Evolutionary conservation across 1,284 basidiomycete species (phyloP), one percentile per base, ranked within the genome.

Genomic region (Leccinum pachyderme): DNA sequence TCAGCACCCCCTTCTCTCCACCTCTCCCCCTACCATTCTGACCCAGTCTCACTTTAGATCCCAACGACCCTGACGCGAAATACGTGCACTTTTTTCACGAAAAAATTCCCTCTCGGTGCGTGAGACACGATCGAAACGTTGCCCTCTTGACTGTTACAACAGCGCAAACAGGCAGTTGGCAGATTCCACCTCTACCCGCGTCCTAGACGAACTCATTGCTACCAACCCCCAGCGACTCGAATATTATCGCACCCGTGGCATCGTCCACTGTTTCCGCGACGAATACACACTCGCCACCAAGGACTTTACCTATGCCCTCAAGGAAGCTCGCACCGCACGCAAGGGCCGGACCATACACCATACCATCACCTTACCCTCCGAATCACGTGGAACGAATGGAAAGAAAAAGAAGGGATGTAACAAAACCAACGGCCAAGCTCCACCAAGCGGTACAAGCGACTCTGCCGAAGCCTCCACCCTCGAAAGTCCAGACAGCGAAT

Each of bases 11-110:
- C 49, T 37, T 32, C 52, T 29, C 39, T 2, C 35, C 3, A 43
- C 35, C 5, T 27, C 9, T 1, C 25, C 22, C 39, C 35, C 15
- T 15, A 3, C 44, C 2, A 32, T 49, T 47, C 7, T 29, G 58
- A 51, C 55, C 24, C 9, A 48, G 18, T 4, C 4, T 7, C 4
- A 25, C 7, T 25, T 24, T 61, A 87, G 91, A 92, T 66, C 88
- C 89, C 0, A 76, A 79, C 60, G 86, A 92, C 62, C 63, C 79
- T 7, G 89, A 93, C 63, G 90, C 91, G 5, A 83, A 80, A 75
- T 93, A 93, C 69, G 89, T 93, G 4, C 87, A 92, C 63, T 93
- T 93, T 67, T 93, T 93, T 72, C 91, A 93, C 64, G 90, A 93
- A 67, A 92, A 91, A 73, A 93, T 93, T 61, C 91, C 91, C 24